These are phyloP conservation scores for Tulasnella sp. DNA, from an alignment of 768 basidiomycete genomes.

Conservation along the genomic window DNA sequence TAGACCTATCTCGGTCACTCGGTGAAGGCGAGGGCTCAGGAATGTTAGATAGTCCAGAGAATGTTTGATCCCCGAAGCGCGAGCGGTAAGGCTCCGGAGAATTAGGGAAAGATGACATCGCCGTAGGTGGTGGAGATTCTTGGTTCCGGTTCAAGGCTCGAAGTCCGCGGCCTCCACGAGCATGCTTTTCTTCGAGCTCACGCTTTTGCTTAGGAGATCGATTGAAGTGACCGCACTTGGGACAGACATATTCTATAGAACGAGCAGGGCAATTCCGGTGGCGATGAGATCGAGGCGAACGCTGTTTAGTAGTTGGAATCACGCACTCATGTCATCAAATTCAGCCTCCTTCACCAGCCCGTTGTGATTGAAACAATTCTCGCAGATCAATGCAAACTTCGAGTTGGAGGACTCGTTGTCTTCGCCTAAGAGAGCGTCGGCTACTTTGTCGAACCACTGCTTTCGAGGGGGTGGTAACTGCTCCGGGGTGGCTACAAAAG, in stretches of 20 bases:
- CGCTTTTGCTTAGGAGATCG: slow-evolving; percentile 25
- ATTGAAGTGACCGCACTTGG: slow-evolving; percentile 83
- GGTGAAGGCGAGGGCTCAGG: neutral
- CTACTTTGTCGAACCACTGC: slow-evolving; percentile 82
- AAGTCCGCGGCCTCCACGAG: neutral
- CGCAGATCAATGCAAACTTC: slow-evolving; percentile 79
- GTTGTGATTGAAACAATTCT: slow-evolving; percentile 82
- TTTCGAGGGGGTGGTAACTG: slow-evolving; percentile 55
- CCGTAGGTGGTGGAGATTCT: neutral
- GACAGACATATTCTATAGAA: slow-evolving; percentile 72
- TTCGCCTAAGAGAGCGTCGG: slow-evolving; percentile 80
- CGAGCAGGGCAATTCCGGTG: slow-evolving; percentile 2
- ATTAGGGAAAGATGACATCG: neutral
- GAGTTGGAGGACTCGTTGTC: slow-evolving; percentile 46
- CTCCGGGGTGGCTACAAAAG: neutral
- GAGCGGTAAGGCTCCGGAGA: slow-evolving; percentile 8
- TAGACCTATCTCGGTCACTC: neutral
- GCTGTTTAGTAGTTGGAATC: neutral
- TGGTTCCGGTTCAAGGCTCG: neutral
- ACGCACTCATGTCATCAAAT: slow-evolving; percentile 80
- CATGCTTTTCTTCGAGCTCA: neutral
- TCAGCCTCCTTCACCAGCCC: slow-evolving; percentile 78
- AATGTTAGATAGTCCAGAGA: neutral
- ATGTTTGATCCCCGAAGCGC: neutral
- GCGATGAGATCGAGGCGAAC: neutral